A percentile compares a stretch with the other conserved stretches of the same genome.
Conservation (phyloP, 352 stramenopile genomes). For the Phytopythium cucurbitacearum region DNA sequence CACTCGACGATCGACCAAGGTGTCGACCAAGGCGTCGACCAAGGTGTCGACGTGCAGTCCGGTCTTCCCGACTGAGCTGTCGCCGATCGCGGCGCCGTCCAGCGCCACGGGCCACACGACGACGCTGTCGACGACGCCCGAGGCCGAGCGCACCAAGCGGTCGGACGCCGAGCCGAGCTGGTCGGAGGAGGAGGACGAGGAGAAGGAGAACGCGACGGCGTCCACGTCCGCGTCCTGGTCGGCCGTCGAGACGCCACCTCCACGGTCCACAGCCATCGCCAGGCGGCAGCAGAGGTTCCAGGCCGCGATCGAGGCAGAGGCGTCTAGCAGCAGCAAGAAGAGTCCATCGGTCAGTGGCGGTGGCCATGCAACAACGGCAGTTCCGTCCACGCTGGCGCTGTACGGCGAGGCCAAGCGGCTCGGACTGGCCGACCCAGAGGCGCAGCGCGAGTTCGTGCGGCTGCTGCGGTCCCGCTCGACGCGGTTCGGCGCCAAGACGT, state of each 20-base stretch:
- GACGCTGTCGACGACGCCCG: no score
- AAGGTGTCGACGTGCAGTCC: background rate
- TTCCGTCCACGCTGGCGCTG: conserved; percentile 30
- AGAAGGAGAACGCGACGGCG: conserved; percentile 23
- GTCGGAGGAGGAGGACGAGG: conserved; percentile 6
- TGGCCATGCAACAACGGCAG: conserved; percentile 3
- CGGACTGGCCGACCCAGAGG: conserved; percentile 22
- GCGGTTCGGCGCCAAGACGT: background rate
- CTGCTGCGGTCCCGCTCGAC: conserved; percentile 7
- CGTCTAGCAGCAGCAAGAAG: conserved; percentile 2
- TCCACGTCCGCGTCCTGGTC: background rate
- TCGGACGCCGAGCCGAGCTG: no score
- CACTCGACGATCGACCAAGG: background rate
- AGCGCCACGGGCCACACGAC: no score
- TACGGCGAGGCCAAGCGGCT: conserved; percentile 35
- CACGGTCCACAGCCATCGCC: conserved; percentile 14
- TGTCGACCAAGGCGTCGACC: no score
- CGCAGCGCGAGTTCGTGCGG: conserved; percentile 40
- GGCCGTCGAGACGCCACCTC: conserved; percentile 4
- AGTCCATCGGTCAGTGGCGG: background rate
- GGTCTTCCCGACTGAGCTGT: conserved; percentile 32
- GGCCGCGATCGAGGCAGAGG: conserved; percentile 47
- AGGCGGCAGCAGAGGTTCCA: conserved; percentile 45
- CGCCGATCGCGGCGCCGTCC: conserved; percentile 28
- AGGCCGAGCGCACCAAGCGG: no score